Conservation (phyloP, 495 filamentous ascomycete genomes). For the Rhypophila decipiens region DNA sequence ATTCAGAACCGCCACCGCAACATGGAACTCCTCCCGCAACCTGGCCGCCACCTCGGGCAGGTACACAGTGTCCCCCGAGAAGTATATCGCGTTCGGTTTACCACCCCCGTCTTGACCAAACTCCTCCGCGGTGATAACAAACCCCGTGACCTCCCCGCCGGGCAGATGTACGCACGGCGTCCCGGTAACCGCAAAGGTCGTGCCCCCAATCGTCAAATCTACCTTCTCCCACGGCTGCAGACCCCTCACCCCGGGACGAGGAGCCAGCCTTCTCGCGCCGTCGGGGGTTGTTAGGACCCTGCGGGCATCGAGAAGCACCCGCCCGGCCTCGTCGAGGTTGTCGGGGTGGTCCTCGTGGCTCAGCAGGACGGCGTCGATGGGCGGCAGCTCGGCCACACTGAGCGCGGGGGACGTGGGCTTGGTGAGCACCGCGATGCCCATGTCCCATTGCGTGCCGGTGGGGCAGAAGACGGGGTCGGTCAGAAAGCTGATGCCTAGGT, state of each 20-base stretch:
- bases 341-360: constrained; percentile 52
- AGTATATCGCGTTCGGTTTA: constrained; percentile 46
- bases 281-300: constrained; percentile 46
- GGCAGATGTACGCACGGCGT: constrained; percentile 44
- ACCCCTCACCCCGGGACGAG: constrained; percentile 37
- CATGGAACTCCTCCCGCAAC: constrained; percentile 27
- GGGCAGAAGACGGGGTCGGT: constrained; percentile 52
- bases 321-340: constrained; percentile 42
- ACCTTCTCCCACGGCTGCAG: constrained; percentile 24
- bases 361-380: constrained; percentile 46
- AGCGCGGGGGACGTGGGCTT: constrained; percentile 31
- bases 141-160: constrained; percentile 43
- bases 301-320: constrained; percentile 40
- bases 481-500: constrained; percentile 41
- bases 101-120: constrained; percentile 36
- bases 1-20: constrained; percentile 33
- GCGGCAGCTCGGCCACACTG: constrained; percentile 32
- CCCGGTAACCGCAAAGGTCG: constrained; percentile 43
- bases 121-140: constrained; percentile 31
- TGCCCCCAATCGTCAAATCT: constrained; percentile 15
- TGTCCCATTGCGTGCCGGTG: constrained; percentile 31
- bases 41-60: constrained; percentile 34
- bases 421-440: constrained; percentile 25
- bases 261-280: constrained; percentile 37
- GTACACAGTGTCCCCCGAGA: constrained; percentile 52